phyloP scores from a whole-genome alignment of 805 yeast genomes.

The Candida xyloterini region DNA sequence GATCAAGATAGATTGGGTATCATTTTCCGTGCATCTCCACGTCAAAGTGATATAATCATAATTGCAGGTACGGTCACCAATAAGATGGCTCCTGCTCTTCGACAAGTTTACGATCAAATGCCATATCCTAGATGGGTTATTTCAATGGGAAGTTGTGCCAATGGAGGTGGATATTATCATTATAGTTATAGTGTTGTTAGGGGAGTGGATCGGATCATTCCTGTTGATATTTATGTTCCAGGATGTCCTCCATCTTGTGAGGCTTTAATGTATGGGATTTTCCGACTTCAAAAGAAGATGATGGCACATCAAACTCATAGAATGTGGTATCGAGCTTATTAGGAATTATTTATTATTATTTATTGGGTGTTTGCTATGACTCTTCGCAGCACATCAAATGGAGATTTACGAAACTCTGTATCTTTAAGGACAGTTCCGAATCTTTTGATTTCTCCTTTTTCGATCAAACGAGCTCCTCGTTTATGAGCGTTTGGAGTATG shows the following conservation, averaged over 20 bases:
- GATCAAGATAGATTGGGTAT: constrained; percentile 92
- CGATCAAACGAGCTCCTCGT: constrained; percentile 51
- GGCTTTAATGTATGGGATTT: constrained; percentile 87
- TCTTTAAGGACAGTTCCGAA: constrained; percentile 59
- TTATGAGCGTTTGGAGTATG: constrained; percentile 35
- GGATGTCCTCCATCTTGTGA: constrained; percentile 93
- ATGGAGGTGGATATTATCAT: constrained; percentile 92
- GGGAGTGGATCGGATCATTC: constrained; percentile 85
- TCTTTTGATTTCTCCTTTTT: constrained; percentile 53
- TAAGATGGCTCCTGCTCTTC: constrained; percentile 90
- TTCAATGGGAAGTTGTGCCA: constrained; percentile 92
- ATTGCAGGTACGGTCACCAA: constrained; percentile 90
- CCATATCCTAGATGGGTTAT: constrained; percentile 94
- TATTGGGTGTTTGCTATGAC: constrained; percentile 39
- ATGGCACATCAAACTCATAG: constrained; percentile 75
- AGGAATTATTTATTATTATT: constrained; percentile 3
- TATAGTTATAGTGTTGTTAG: constrained; percentile 85
- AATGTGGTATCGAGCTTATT: constrained; percentile 72
- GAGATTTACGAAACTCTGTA: constrained; percentile 51
- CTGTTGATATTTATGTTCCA: constrained; percentile 88
- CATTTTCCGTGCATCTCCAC: constrained; percentile 90
- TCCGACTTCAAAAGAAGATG: constrained; percentile 89
- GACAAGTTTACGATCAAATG: constrained; percentile 94
- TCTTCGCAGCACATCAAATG: constrained; percentile 62
- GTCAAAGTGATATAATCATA: constrained; percentile 89